Conservation (phyloP, 1,139 yeast genomes). For the Hanseniaspora sp. region DNA sequence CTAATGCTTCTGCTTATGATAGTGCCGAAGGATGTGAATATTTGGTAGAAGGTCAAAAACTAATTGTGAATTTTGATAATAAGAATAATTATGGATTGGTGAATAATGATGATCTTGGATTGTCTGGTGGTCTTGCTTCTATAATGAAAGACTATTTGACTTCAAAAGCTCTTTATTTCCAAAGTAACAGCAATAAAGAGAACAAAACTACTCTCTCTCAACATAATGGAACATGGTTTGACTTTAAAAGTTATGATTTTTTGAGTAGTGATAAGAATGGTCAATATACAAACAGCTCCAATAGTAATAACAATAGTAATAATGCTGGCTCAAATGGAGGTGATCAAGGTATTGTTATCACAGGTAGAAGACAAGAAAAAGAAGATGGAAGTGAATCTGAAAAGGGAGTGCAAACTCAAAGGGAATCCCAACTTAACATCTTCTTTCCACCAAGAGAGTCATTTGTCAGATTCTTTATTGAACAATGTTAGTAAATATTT, state of each 20-base stretch:
- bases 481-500: background rate
- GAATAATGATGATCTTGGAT: background rate
- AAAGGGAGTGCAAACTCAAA: background rate
- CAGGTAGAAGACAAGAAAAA: conserved; percentile 14
- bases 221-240: background rate
- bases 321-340: background rate
- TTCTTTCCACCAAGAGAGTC: background rate
- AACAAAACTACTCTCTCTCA: background rate
- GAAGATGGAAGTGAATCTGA: conserved; percentile 2
- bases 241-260: background rate
- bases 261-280: background rate
- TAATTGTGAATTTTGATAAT: background rate
- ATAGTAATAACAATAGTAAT: background rate
- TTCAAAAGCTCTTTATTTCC: background rate
- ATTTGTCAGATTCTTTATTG: background rate
- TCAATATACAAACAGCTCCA: background rate
- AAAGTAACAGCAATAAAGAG: background rate
- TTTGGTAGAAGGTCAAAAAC: background rate
- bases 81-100: background rate
- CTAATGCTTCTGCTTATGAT: background rate
- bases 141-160: background rate
- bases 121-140: background rate
- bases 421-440: background rate
- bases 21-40: background rate
- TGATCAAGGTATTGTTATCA: conserved; percentile 15